Evolutionary conservation across 2,329 filamentous ascomycete genomes (phyloP), one percentile per base, ranked within the genome.

Genomic region (Periconia sp.): DNA sequence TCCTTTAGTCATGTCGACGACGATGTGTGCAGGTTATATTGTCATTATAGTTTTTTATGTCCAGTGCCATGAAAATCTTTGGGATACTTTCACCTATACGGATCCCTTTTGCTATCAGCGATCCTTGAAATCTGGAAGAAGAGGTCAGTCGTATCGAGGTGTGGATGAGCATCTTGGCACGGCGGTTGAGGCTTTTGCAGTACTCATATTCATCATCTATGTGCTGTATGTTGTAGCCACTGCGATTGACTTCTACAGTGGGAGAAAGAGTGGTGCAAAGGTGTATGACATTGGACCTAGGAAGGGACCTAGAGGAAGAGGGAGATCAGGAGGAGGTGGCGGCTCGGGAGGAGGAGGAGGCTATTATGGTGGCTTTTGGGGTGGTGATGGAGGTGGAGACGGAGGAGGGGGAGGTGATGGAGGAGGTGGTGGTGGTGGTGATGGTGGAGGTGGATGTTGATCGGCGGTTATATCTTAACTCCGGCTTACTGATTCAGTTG

Each of bases 371-470:
- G n/a, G n/a, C n/a, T n/a, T n/a, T 38, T 40, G 13, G 9, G 18
- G 19, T 6, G 29, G 32, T 37, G 33, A 15, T 22, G 17, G 46
- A 32, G 24, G 19, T 12, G 25, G 41, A 43, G n/a, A 26, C 16
- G 36, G 36, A 11, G n/a, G n/a, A n/a, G n/a, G n/a, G n/a, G n/a
- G n/a, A n/a, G n/a, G n/a, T n/a, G n/a, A n/a, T n/a, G n/a, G n/a
- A n/a, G n/a, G n/a, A n/a, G n/a, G n/a, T n/a, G n/a, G n/a, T n/a
- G n/a, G n/a, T n/a, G n/a, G n/a, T n/a, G n/a, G n/a, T n/a, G n/a
- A n/a, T n/a, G n/a, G n/a, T n/a, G 36, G 36, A 25, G 34, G 34
- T 17, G 34, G 34, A n/a, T 36, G 34, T 19, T 36, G 11, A 18
- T 33, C n/a, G n/a, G n/a, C n/a, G n/a, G n/a, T n/a, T n/a, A n/a